Percentiles rank a stretch among this genome's conserved stretches.
phyloP scores from a whole-genome alignment of 345 rosid species.

The Acer saccharum region DNA sequence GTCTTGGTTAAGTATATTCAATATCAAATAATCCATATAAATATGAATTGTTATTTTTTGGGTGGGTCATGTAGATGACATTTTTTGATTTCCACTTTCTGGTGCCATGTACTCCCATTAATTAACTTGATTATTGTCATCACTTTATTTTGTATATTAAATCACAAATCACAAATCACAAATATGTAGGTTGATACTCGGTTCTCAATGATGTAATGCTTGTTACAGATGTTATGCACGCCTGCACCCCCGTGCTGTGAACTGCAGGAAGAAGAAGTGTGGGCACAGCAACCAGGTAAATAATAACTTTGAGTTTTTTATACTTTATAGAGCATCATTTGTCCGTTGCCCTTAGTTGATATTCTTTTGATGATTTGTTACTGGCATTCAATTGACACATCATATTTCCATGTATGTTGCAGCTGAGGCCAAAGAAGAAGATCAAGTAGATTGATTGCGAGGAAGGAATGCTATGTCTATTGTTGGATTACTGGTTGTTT shows the following conservation, averaged over 20 bases:
- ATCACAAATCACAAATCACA: no score
- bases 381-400: not conserved
- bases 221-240: conserved; percentile 85
- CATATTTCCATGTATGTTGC: conserved; percentile 25
- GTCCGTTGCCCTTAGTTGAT: not conserved
- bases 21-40: no score
- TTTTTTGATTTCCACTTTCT: not conserved
- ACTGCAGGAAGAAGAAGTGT: conserved; percentile 99
- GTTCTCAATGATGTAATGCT: not conserved
- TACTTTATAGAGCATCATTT: not conserved
- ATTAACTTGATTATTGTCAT: not conserved
- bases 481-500: not conserved
- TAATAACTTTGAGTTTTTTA: not conserved
- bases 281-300: conserved; percentile 98
- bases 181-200: not conserved
- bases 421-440: conserved; percentile 93
- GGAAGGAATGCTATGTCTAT: conserved; percentile 1
- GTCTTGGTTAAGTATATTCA: not conserved
- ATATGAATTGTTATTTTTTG: no score
- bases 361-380: not conserved
- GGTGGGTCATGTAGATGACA: no score
- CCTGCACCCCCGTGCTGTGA: conserved; percentile 92
- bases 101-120: not conserved
- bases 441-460: conserved; percentile 43
- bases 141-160: not conserved